Conservation (phyloP, 768 basidiomycete genomes). For the Pisolithus marmoratus region DNA sequence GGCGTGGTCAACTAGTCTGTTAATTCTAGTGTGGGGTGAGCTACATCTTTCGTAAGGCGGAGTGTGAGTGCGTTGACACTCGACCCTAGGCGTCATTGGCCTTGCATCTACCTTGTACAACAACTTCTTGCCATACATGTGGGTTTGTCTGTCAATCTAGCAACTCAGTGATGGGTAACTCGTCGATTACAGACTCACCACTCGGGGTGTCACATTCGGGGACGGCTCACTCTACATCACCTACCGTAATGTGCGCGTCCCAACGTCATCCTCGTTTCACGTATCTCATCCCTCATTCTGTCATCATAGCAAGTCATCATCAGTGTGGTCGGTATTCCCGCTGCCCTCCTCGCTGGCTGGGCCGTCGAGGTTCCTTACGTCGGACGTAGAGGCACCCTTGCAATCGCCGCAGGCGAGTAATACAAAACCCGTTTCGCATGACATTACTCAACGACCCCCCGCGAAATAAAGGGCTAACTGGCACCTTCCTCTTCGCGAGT, state of each 20-base stretch:
- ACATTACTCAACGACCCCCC: conserved; percentile 40
- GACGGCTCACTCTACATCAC: conserved; percentile 66
- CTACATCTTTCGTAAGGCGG: not conserved
- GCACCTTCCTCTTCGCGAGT: conserved; percentile 66
- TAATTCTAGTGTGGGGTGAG: conserved; percentile 45
- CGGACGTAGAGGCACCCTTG: conserved; percentile 63
- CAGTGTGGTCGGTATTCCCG: conserved; percentile 62
- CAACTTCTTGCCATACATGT: conserved; percentile 50
- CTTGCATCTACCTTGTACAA: conserved; percentile 67
- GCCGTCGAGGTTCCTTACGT: conserved; percentile 59
- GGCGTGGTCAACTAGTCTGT: conserved; percentile 58
- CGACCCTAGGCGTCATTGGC: conserved; percentile 56
- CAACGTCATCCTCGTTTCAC: too few relatives aligned
- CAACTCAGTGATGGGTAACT: not conserved
- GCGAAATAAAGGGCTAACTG: conserved; percentile 60
- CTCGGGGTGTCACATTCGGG: conserved; percentile 62
- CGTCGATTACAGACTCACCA: conserved; percentile 40
- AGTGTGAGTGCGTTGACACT: not conserved
- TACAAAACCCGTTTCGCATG: conserved; percentile 9
- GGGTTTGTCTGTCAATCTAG: conserved; percentile 10
- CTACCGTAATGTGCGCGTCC: conserved; percentile 55
- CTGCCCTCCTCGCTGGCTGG: conserved; percentile 67
- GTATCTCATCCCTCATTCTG: not conserved
- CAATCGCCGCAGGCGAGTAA: conserved; percentile 54
- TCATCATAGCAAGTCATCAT: conserved; percentile 58